phyloP scores from a whole-genome alignment of 1,139 yeast genomes.

The Kodamaea suecica region DNA sequence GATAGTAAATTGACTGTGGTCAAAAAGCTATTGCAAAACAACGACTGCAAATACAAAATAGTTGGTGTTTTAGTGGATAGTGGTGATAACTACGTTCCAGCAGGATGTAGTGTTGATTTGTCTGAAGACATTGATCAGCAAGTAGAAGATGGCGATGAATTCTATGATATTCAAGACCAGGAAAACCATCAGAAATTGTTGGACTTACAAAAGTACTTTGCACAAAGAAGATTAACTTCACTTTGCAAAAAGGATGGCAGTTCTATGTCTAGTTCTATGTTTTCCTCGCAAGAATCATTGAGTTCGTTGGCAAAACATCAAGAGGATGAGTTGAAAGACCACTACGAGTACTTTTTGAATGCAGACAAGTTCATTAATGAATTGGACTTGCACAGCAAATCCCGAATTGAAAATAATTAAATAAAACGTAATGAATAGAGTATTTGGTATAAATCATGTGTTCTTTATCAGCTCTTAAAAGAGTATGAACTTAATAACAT shows the following conservation, averaged over 20 bases:
- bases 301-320: slow-evolving; percentile 1
- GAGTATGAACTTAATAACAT: slow-evolving; percentile 30
- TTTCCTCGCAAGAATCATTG: slow-evolving; percentile 4
- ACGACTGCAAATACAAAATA: slow-evolving; percentile 16
- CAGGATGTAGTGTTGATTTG: slow-evolving; percentile 6
- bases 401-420: slow-evolving; percentile 3
- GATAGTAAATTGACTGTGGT: slow-evolving; percentile 16
- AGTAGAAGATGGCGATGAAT: slow-evolving; percentile 8
- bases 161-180: slow-evolving; percentile 14
- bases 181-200: slow-evolving; percentile 15
- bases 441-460: too few relatives aligned
- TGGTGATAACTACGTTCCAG: slow-evolving; percentile 31
- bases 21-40: slow-evolving; percentile 14
- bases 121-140: slow-evolving; percentile 2
- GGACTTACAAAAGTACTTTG: slow-evolving; percentile 9
- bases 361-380: slow-evolving; percentile 27
- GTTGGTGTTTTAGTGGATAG: slow-evolving; percentile 41
- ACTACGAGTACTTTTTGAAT: slow-evolving; percentile 23
- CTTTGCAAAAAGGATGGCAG: background rate
- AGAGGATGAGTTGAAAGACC: background rate
- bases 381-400: slow-evolving; percentile 14
- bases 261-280: slow-evolving; percentile 4
- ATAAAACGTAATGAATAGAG: background rate
- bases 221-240: slow-evolving; percentile 17
- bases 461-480: too few relatives aligned